A percentile compares a stretch with the other conserved stretches of the same genome.
Evolutionary conservation across 768 basidiomycete species (phyloP).

Genomic region (Kwoniella botswanensis): DNA sequence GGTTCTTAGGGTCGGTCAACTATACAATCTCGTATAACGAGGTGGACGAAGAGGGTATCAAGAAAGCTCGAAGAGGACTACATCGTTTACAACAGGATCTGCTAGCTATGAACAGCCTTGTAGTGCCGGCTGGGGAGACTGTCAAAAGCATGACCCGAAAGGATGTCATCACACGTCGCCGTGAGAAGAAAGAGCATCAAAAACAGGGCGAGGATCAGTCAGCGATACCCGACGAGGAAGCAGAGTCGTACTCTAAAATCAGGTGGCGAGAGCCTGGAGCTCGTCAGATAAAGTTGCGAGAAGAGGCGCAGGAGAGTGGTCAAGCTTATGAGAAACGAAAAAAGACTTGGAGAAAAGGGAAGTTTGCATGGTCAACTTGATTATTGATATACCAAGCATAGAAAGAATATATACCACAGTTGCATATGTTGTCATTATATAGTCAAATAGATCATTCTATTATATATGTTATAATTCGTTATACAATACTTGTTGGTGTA

Average conservation of each 20-base stretch:
- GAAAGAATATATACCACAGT: neutral
- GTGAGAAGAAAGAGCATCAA: neutral
- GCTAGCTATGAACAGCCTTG: conserved; percentile 38
- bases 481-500: conserved; percentile 4
- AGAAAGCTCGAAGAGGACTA: conserved; percentile 24
- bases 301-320: conserved; percentile 39
- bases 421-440: neutral
- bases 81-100: conserved; percentile 21
- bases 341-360: conserved; percentile 21
- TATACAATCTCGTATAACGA: conserved; percentile 63
- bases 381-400: neutral
- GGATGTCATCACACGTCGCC: conserved; percentile 3
- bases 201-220: neutral
- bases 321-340: conserved; percentile 31
- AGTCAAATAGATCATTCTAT: neutral
- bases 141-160: conserved; percentile 13
- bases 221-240: conserved; percentile 8
- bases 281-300: conserved; percentile 33
- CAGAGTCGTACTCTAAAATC: conserved; percentile 3
- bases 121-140: conserved; percentile 47
- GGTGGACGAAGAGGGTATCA: conserved; percentile 16
- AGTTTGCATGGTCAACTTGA: conserved; percentile 14
- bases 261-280: conserved; percentile 37
- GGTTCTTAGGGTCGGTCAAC: conserved; percentile 65
- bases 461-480: neutral